Evolutionary conservation across 345 rosid species (phyloP).

Genomic region (Corchorus capsularis): DNA sequence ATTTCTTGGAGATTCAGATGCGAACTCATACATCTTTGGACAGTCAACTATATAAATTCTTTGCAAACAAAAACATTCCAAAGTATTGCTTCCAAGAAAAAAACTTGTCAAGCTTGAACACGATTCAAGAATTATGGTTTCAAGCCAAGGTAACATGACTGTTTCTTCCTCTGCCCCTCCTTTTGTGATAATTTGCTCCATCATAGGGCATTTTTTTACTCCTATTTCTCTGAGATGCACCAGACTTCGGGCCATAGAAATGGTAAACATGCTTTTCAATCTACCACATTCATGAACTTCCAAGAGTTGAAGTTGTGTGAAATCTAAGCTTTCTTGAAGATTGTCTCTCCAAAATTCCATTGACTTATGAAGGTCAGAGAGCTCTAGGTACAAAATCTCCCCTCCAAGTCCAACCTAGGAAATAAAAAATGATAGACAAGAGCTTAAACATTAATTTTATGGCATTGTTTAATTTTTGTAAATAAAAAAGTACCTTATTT

Average conservation of each 20-base stretch:
- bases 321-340: neutral
- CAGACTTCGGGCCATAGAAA: neutral
- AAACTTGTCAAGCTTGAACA: constrained; percentile 14
- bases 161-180: neutral
- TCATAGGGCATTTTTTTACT: neutral
- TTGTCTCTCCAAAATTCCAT: neutral
- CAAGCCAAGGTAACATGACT: neutral
- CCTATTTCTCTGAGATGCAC: neutral
- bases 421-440: neutral
- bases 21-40: neutral
- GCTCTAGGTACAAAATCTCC: neutral
- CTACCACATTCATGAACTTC: neutral
- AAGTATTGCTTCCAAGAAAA: neutral
- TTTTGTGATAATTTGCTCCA: neutral
- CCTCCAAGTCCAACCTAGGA: neutral
- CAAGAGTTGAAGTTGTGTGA: neutral
- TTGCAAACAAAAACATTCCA: neutral
- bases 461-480: too few relatives aligned
- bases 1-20: too few relatives aligned
- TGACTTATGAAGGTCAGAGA: neutral
- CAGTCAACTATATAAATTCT: neutral
- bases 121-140: neutral
- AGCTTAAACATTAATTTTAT: too few relatives aligned
- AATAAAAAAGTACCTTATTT: neutral
- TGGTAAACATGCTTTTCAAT: neutral